Base-by-base conservation (phyloP, 345 rosid genomes). In the Gossypium stocksii region DNA sequence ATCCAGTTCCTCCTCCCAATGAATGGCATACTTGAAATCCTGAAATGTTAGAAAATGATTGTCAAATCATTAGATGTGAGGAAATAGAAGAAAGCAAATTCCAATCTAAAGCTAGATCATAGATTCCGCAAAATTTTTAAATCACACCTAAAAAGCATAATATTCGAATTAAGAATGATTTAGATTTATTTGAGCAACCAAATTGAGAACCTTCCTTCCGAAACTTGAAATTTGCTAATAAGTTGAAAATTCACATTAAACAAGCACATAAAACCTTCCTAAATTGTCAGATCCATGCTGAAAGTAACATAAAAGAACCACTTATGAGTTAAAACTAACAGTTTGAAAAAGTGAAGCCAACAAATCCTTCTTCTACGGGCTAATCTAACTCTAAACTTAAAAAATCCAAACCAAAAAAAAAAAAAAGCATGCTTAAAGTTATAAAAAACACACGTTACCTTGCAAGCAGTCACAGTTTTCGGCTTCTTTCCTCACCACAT, bases 381-480 rank as follows among this genome's bases (percentile, higher is more conserved):
- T 4, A 34, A 34, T 34, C 41, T 34, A 5, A 34, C 7, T 34
- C 41, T 34, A 34, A 34, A 34, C 41, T 34, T 34, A 7, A 34
- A 34, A 4, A 34, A 4, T 5, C 14, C 14, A 34, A 29, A 7
- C 3, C 0, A 61, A 29, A 61, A 23, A 12, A 4, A 10, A 59
- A 25, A 5, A 4, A 60, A 57, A 11, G 4, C 12, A 12, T 3
- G 52, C 60, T 27, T 6, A 15, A 34, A 62, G 34, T 14, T 62
- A 25, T 34, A 11, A 25, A 25, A 46, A 45, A 54, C 41, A 23
- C 2, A 44, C 41, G 66, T 65, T 57, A 86, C 49, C 49, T 45
- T 45, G 49, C 49, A 45, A 45, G 49, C 49, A 45, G 49, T 45
- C 49, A 11, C 49, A 45, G 49, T 45, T 45, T 11, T 45, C 49